Conservation (phyloP, 164 flowering plant species). For the Sedum album region DNA sequence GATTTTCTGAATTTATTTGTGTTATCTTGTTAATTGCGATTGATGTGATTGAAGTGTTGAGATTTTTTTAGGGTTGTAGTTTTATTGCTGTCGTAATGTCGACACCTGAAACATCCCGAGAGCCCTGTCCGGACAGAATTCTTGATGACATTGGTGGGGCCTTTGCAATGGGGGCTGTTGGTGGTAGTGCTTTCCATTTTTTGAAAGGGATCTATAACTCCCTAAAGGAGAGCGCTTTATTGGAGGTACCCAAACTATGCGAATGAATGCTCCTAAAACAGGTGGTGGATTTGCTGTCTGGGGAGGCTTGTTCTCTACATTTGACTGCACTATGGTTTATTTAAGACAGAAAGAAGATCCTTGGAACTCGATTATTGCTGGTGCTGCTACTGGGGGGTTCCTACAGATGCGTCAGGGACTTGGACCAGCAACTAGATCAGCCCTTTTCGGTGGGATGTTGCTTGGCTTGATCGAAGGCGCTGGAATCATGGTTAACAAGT, state of each 20-base stretch:
- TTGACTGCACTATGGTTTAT: constrained; percentile 10
- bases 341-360: constrained; percentile 9
- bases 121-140: too few species aligned
- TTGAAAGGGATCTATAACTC: constrained; percentile 3
- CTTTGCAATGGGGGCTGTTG: too few species aligned
- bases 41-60: neutral
- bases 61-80: neutral
- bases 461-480: constrained; percentile 5
- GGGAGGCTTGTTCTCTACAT: constrained; percentile 8
- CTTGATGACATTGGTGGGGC: too few species aligned
- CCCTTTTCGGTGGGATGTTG: constrained; percentile 3
- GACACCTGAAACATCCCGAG: constrained; percentile 2
- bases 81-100: neutral
- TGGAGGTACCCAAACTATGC: too few species aligned
- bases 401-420: constrained; percentile 8
- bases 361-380: too few species aligned
- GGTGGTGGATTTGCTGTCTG: too few species aligned
- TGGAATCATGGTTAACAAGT: neutral
- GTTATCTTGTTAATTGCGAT: neutral
- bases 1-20: too few species aligned
- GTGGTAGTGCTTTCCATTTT: too few species aligned
- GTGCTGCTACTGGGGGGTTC: constrained; percentile 9
- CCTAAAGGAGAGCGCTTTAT: constrained; percentile 10
- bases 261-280: too few species aligned
- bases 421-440: neutral